phyloP scores from a whole-genome alignment of 208 protist species.

The Lotmaria passim region DNA sequence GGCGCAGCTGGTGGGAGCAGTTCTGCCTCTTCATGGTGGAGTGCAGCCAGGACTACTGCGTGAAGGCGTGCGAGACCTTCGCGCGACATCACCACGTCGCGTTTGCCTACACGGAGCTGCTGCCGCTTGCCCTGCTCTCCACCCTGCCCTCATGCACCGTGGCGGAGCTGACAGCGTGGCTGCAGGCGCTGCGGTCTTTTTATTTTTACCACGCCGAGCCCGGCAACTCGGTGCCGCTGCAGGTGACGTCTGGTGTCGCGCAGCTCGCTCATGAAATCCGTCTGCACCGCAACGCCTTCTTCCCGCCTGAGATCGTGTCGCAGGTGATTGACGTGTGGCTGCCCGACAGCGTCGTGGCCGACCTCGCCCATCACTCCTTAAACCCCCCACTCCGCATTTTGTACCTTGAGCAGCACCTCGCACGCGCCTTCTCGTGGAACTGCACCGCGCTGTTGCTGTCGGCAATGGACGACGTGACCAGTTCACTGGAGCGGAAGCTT shows the following conservation, averaged over 20 bases:
- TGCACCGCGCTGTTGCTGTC: slow-evolving; percentile 35
- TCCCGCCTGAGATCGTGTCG: slow-evolving; percentile 44
- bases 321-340: slow-evolving; percentile 54
- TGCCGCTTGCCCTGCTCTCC: slow-evolving; percentile 76
- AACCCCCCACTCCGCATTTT: slow-evolving; percentile 60
- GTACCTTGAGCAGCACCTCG: slow-evolving; percentile 50
- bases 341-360: slow-evolving; percentile 39
- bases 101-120: slow-evolving; percentile 71
- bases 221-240: slow-evolving; percentile 51
- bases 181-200: slow-evolving; percentile 66
- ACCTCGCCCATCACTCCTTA: slow-evolving; percentile 59
- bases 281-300: slow-evolving; percentile 58
- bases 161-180: slow-evolving; percentile 50
- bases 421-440: slow-evolving; percentile 42
- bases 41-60: slow-evolving; percentile 54
- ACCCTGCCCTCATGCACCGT: slow-evolving; percentile 51
- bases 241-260: slow-evolving; percentile 64
- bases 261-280: slow-evolving; percentile 68
- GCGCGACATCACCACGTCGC: slow-evolving; percentile 62
- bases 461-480: slow-evolving; percentile 46
- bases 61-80: slow-evolving; percentile 63
- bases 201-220: slow-evolving; percentile 45
- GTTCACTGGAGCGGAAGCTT: slow-evolving; percentile 29
- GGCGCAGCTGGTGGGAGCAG: slow-evolving; percentile 77
- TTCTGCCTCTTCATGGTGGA: slow-evolving; percentile 66